Conservation (phyloP, 495 filamentous ascomycete species). For the Aspergillus leporis region DNA sequence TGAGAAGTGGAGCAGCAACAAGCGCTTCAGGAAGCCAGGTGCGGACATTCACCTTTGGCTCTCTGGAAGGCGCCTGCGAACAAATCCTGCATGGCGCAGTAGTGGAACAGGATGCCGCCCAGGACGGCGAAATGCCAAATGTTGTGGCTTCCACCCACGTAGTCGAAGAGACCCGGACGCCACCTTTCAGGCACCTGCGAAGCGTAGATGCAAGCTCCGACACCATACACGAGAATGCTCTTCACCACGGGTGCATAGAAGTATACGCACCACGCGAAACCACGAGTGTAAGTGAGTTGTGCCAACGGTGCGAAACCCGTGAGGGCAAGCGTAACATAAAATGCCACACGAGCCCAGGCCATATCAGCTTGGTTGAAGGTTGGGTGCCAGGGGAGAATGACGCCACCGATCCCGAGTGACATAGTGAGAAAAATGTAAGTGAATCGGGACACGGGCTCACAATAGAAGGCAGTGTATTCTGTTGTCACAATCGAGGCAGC, state of each 20-base stretch:
- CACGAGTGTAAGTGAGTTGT: conserved; percentile 76
- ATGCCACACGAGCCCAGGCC: conserved; percentile 87
- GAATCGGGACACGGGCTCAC: conserved; percentile 86
- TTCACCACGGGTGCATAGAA: conserved; percentile 91
- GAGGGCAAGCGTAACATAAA: conserved; percentile 85
- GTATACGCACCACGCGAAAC: conserved; percentile 70
- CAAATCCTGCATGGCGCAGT: conserved; percentile 92
- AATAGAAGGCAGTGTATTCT: conserved; percentile 98
- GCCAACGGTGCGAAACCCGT: conserved; percentile 88
- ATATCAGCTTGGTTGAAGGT: conserved; percentile 91
- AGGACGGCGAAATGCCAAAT: conserved; percentile 96
- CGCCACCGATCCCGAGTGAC: conserved; percentile 78
- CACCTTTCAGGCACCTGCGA: conserved; percentile 91
- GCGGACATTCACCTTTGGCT: conserved; percentile 58
- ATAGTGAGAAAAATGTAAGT: conserved; percentile 83
- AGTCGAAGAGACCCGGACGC: conserved; percentile 91
- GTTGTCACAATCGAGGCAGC: conserved; percentile 97
- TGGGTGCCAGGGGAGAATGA: conserved; percentile 95
- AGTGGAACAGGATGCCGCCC: conserved; percentile 96
- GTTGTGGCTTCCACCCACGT: conserved; percentile 92
- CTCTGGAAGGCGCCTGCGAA: conserved; percentile 82
- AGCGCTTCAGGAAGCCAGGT: conserved; percentile 19
- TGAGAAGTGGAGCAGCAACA: not conserved
- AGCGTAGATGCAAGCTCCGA: conserved; percentile 87
- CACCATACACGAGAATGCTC: conserved; percentile 80